Evolutionary conservation across 2,329 filamentous ascomycete genomes (phyloP).

Genomic region (Thielaviopsis populi): DNA sequence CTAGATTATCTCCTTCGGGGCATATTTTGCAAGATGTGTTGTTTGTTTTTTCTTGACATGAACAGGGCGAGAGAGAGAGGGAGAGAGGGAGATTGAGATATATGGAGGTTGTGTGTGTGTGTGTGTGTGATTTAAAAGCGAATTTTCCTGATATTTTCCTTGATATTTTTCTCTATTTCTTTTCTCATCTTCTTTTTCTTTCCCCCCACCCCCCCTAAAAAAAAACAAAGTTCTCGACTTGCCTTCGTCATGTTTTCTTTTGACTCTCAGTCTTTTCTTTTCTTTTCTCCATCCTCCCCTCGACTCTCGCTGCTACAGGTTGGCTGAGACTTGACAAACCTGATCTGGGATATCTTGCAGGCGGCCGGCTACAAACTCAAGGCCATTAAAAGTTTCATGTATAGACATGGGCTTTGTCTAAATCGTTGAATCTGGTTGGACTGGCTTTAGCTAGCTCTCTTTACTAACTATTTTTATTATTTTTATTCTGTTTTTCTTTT

Average conservation of each 20-base stretch:
- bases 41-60: constrained; percentile 4
- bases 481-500: neutral
- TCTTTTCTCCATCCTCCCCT: neutral
- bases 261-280: neutral
- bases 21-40: neutral
- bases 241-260: neutral
- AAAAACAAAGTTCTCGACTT: too few species aligned
- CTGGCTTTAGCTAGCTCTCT: neutral
- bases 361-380: neutral
- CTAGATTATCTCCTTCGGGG: neutral
- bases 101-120: too few species aligned
- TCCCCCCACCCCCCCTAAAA: neutral
- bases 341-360: too few species aligned
- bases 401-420: neutral
- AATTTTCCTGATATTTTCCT: too few species aligned
- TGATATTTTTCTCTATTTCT: neutral
- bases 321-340: too few species aligned
- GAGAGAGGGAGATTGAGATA: too few species aligned
- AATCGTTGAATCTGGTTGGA: neutral
- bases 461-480: neutral
- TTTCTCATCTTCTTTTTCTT: neutral
- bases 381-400: neutral
- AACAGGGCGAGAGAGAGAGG: neutral
- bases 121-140: too few species aligned
- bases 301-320: neutral